Percentiles rank a stretch among this genome's conserved stretches.
phyloP scores from a whole-genome alignment of 2,329 filamentous ascomycete species.

The Pseudogymnoascus sp. region DNA sequence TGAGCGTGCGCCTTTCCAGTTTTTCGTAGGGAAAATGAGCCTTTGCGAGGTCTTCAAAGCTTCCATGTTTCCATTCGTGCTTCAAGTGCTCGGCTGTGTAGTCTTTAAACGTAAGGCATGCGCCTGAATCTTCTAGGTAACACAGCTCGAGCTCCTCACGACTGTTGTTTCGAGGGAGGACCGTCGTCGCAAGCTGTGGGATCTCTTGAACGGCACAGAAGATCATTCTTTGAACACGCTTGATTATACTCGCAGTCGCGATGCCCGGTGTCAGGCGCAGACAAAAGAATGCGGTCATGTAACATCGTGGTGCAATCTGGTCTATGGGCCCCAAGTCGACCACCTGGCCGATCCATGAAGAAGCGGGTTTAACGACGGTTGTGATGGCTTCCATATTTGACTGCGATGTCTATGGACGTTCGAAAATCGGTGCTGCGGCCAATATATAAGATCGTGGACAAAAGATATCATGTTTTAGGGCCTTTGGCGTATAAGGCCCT shows the following conservation, averaged over 20 bases:
- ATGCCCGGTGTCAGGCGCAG: background rate
- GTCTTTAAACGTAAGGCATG: background rate
- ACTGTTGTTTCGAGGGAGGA: background rate
- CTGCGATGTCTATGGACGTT: background rate
- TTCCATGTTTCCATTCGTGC: background rate
- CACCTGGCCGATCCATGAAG: conserved; percentile 2
- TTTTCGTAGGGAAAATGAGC: background rate
- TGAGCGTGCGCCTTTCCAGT: background rate
- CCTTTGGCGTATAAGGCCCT: background rate
- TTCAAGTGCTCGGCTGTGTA: background rate
- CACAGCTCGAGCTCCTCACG: conserved; percentile 2
- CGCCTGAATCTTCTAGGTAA: background rate
- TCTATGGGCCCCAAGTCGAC: background rate
- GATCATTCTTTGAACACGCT: background rate
- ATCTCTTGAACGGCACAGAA: background rate
- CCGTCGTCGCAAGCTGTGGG: background rate
- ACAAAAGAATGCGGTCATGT: background rate
- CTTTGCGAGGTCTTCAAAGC: conserved; percentile 4
- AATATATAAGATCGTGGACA: background rate
- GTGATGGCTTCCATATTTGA: background rate
- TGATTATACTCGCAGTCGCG: background rate
- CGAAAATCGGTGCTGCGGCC: background rate
- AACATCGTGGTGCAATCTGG: conserved; percentile 4
- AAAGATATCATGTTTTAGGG: background rate
- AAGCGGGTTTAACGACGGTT: background rate